phyloP scores from a whole-genome alignment of 306 rosid genomes.

The Corylus americana region DNA sequence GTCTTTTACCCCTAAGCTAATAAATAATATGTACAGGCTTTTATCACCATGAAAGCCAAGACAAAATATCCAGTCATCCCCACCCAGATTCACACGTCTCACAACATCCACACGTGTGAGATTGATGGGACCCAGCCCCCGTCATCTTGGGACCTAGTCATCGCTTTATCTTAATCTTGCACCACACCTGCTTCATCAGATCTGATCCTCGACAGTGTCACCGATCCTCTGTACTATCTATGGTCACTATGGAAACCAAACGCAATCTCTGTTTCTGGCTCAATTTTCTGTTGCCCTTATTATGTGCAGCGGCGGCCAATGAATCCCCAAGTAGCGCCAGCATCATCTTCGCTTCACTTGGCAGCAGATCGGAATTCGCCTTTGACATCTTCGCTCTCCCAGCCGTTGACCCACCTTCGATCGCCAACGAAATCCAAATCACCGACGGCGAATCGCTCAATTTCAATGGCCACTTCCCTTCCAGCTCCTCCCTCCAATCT shows the following conservation, averaged over 20 bases:
- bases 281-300: background rate
- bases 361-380: slow-evolving; percentile 54
- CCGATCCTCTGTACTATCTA: background rate
- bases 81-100: background rate
- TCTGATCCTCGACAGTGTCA: background rate
- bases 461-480: slow-evolving; percentile 82
- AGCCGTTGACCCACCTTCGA: slow-evolving; percentile 3
- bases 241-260: slow-evolving; percentile 29
- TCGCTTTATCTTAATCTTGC: background rate
- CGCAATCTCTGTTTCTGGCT: slow-evolving; percentile 9
- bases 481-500: slow-evolving; percentile 29
- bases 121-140: background rate
- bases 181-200: background rate
- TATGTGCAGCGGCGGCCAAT: slow-evolving; percentile 15
- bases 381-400: slow-evolving; percentile 76
- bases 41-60: background rate
- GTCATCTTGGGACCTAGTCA: background rate
- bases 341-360: slow-evolving; percentile 79
- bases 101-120: background rate
- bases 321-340: slow-evolving; percentile 18
- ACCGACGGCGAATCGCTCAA: slow-evolving; percentile 80
- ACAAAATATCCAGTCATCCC: too few relatives aligned
- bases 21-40: too few relatives aligned
- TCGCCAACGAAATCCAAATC: slow-evolving; percentile 43
- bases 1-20: too few relatives aligned